Percentiles rank a stretch among this genome's conserved stretches.
These are phyloP conservation scores for Stemphylium lycopersici DNA, from an alignment of 2,329 filamentous ascomycete species.

Conservation along the genomic window DNA sequence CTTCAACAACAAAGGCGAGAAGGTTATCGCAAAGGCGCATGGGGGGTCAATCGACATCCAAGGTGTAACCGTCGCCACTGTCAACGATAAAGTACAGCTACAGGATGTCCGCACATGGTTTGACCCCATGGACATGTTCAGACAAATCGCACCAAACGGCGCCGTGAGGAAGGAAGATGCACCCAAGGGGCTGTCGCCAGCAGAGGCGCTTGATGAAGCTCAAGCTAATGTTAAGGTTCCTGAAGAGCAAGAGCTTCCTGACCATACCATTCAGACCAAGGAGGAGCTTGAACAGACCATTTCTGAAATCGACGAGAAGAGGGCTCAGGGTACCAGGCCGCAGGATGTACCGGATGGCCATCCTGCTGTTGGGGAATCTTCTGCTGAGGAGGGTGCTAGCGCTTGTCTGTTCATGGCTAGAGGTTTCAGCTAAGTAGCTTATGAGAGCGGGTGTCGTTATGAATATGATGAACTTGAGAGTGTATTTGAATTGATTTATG, in stretches of 20 bases:
- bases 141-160: slow-evolving; percentile 63
- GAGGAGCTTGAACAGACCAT: slow-evolving; percentile 16
- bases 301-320: slow-evolving; percentile 15
- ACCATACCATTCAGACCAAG: slow-evolving; percentile 18
- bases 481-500: no score
- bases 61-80: slow-evolving; percentile 66
- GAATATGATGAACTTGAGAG: no score
- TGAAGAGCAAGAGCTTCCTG: slow-evolving; percentile 22
- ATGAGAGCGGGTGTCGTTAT: no score
- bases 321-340: neutral
- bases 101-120: slow-evolving; percentile 68
- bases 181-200: slow-evolving; percentile 41
- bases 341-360: slow-evolving; percentile 17
- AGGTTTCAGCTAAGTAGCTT: neutral
- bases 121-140: slow-evolving; percentile 70
- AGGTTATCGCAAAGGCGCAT: slow-evolving; percentile 66
- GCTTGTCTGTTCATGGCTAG: slow-evolving; percentile 20
- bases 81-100: slow-evolving; percentile 66
- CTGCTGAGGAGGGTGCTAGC: slow-evolving; percentile 1
- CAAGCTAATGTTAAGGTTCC: slow-evolving; percentile 18
- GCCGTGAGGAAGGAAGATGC: slow-evolving; percentile 54
- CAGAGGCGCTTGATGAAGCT: slow-evolving; percentile 34
- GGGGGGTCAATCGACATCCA: slow-evolving; percentile 67
- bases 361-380: slow-evolving; percentile 4
- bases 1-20: slow-evolving; percentile 67